phyloP scores from a whole-genome alignment of 2,329 filamentous ascomycete genomes.

The Juglanconis oblonga region DNA sequence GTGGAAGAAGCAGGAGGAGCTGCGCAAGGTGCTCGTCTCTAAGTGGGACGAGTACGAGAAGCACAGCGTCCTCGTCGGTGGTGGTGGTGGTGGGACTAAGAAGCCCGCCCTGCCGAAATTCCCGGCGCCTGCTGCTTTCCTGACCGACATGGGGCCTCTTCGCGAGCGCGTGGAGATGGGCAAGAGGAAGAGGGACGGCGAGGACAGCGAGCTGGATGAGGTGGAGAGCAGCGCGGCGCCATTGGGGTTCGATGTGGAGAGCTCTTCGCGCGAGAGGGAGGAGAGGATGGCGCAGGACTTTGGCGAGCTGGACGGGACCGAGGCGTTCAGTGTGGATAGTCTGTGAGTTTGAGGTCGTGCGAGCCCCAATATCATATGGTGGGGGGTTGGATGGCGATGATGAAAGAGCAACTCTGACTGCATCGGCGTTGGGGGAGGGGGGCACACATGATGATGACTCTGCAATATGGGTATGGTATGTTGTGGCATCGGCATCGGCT shows the following conservation, averaged over 20 bases:
- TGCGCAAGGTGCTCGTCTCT: conserved; percentile 45
- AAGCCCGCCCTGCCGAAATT: neutral
- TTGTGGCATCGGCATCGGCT: neutral
- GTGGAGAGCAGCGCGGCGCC: conserved; percentile 5
- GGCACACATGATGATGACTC: neutral
- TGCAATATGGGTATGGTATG: too few relatives aligned
- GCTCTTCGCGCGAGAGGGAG: neutral
- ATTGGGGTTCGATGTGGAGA: conserved; percentile 1
- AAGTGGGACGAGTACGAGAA: conserved; percentile 36
- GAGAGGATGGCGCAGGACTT: neutral
- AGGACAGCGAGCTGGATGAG: conserved; percentile 1
- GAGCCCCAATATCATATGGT: too few relatives aligned
- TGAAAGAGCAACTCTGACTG: neutral
- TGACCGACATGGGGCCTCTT: neutral
- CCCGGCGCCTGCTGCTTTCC: neutral
- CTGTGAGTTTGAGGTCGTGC: neutral
- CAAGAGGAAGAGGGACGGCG: conserved; percentile 1
- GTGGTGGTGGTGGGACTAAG: neutral
- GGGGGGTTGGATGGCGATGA: too few relatives aligned
- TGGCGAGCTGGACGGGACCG: neutral
- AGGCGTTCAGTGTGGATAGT: conserved; percentile 9
- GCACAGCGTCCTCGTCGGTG: neutral
- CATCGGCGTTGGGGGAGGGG: neutral
- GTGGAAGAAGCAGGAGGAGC: conserved; percentile 52
- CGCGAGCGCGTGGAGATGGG: neutral